Evolutionary conservation across 768 basidiomycete species (phyloP), one percentile per base, ranked within the genome.

Genomic region (Boletus insuetus): DNA sequence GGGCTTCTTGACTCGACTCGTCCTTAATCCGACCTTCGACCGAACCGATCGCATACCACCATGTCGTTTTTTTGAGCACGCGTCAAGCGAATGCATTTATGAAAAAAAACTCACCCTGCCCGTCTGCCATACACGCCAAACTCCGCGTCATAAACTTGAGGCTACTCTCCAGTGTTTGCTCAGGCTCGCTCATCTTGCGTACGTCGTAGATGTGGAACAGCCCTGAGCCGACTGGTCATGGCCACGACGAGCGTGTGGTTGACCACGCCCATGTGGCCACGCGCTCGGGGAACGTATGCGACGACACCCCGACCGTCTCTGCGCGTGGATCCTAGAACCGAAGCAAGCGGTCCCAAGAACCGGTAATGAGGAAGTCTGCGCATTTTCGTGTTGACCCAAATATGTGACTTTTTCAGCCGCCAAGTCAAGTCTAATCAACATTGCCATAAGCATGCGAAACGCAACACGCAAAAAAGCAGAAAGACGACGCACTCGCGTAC

Each of bases 21-120:
- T 98, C 94, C 0, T 95, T 93, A 54, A 98, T 97, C 22, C 97
- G 82, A 1, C 97, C 97, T 65, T 99, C 97, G 14, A 95, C 93
- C 0, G 92, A 94, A 0, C 89, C 91, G 0, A 88, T 92, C 12
- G 94, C 94, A 71, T 92, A n/a, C n/a, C n/a, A 99, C 12, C 96
- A 94, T 53, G 16, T 37, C 29, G 29, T n/a, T 29, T 29, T 29
- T 29, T 9, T 29, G 29, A 29, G 29, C 29, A 29, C 12, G 35
- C 35, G 35, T 37, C 35, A 7, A 13, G 12, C 35, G 13, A 37
- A 37, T 12, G 35, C 8, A 29, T 8, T 29, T 9, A 8, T 8
- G 2, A 16, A 17, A 5, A 16, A 12, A 37, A 17, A 44, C 79
- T 40, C 58, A 90, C 94, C 95, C 74, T 94, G 83, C 3, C 95